Conservation (phyloP, 129 eudicot species). For the Saposhnikovia divaricata region DNA sequence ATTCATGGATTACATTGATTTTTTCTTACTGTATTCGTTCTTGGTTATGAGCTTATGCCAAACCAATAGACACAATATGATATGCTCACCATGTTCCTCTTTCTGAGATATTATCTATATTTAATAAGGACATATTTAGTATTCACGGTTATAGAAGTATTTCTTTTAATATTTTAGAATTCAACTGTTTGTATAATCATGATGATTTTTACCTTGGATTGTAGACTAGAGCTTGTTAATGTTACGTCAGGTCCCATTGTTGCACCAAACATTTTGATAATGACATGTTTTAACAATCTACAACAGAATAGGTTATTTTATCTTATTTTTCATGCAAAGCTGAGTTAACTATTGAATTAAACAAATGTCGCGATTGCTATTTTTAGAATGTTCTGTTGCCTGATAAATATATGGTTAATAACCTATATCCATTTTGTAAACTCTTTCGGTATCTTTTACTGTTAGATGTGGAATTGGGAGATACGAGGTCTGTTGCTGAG, state of each 20-base stretch:
- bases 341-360: background rate
- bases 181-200: background rate
- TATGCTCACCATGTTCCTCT: background rate
- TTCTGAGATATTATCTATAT: background rate
- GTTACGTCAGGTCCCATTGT: background rate
- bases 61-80: background rate
- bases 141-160: no score
- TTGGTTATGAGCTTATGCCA: background rate
- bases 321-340: background rate
- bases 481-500: slow-evolving; percentile 83
- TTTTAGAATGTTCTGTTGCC: background rate
- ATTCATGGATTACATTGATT: background rate
- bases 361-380: background rate
- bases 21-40: background rate
- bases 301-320: background rate
- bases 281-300: background rate
- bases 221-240: background rate
- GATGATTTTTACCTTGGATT: background rate
- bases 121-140: background rate
- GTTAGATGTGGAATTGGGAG: slow-evolving; percentile 66
- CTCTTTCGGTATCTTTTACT: background rate
- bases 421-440: background rate
- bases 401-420: background rate
- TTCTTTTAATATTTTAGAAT: background rate
- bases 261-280: background rate